Evolutionary conservation across 108 stramenopile species (phyloP).

Genomic region (Stephanodiscus triporus): DNA sequence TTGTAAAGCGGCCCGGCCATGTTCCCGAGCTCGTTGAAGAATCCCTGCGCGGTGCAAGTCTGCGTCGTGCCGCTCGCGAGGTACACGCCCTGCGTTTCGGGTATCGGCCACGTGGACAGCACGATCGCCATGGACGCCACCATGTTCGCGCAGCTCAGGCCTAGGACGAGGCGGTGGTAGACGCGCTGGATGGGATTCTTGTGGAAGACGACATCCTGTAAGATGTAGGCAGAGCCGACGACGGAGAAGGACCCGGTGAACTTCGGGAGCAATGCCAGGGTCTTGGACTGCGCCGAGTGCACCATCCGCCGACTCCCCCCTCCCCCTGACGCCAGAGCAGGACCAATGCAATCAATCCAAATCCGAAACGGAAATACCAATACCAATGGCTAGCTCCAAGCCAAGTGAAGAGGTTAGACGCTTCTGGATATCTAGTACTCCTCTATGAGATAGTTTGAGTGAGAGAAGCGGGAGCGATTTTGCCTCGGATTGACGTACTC

Average conservation of each 20-base stretch:
- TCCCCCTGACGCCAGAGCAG: background rate
- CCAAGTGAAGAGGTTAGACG: too few relatives aligned
- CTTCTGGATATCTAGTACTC: too few relatives aligned
- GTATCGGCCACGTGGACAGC: slow-evolving; percentile 54
- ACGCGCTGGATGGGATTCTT: slow-evolving; percentile 13
- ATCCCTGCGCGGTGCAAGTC: slow-evolving; percentile 53
- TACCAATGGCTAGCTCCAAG: too few relatives aligned
- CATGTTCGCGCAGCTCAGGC: slow-evolving; percentile 37
- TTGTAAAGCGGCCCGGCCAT: slow-evolving; percentile 50
- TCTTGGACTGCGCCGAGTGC: slow-evolving; percentile 15
- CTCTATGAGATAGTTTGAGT: too few relatives aligned
- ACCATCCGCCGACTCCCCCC: background rate
- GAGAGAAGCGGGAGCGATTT: too few relatives aligned
- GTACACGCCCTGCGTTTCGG: slow-evolving; percentile 38
- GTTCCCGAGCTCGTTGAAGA: slow-evolving; percentile 52
- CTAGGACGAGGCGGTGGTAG: slow-evolving; percentile 54
- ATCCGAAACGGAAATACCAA: background rate
- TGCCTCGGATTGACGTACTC: too few relatives aligned
- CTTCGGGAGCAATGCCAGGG: slow-evolving; percentile 49
- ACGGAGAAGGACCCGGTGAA: slow-evolving; percentile 39
- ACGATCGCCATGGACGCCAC: slow-evolving; percentile 41
- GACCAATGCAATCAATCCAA: background rate
- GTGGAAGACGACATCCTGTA: slow-evolving; percentile 45
- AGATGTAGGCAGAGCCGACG: slow-evolving; percentile 49
- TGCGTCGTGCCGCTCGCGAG: slow-evolving; percentile 45